Percentiles rank a stretch among this genome's conserved stretches.
Evolutionary conservation across 2,329 filamentous ascomycete genomes (phyloP).

Genomic region (Beauveria rudraprayagi): DNA sequence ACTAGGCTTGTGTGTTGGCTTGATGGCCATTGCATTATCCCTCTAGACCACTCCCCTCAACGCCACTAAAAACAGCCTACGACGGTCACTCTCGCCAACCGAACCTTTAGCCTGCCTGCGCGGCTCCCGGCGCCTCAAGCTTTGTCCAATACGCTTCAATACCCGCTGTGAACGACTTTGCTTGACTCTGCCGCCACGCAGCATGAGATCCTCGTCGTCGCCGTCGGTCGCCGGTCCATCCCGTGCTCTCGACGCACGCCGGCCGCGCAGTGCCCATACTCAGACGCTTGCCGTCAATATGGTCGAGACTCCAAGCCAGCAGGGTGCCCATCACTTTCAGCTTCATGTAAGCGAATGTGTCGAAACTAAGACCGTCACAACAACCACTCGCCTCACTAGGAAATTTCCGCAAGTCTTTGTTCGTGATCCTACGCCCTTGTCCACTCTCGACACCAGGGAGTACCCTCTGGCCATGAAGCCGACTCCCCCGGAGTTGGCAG

Average conservation of each 20-base stretch:
- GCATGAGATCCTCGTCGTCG: constrained; percentile 32
- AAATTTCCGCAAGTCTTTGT: constrained; percentile 80
- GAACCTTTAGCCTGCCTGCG: background rate
- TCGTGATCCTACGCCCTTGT: constrained; percentile 60
- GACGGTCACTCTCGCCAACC: background rate
- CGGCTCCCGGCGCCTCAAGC: background rate
- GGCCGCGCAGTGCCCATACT: constrained; percentile 25
- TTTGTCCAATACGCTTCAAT: background rate
- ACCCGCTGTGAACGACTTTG: background rate
- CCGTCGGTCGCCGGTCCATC: constrained; percentile 16
- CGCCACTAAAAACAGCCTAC: background rate
- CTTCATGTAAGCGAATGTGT: constrained; percentile 57
- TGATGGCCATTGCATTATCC: background rate
- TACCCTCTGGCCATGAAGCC: constrained; percentile 81
- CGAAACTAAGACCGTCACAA: constrained; percentile 70
- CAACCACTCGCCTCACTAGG: constrained; percentile 81
- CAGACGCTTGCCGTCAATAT: constrained; percentile 41
- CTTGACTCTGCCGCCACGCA: background rate
- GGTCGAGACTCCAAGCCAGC: constrained; percentile 30
- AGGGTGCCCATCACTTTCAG: constrained; percentile 34
- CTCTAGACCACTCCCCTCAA: background rate
- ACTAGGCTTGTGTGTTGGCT: background rate
- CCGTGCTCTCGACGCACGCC: constrained; percentile 31
- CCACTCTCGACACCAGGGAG: constrained; percentile 73
- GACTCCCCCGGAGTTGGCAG: constrained; percentile 70